A percentile compares a stretch with the other conserved stretches of the same genome.
These are phyloP conservation scores for Rugonectria rugulosa DNA, from an alignment of 2,329 filamentous ascomycete genomes.

Conservation along the genomic window DNA sequence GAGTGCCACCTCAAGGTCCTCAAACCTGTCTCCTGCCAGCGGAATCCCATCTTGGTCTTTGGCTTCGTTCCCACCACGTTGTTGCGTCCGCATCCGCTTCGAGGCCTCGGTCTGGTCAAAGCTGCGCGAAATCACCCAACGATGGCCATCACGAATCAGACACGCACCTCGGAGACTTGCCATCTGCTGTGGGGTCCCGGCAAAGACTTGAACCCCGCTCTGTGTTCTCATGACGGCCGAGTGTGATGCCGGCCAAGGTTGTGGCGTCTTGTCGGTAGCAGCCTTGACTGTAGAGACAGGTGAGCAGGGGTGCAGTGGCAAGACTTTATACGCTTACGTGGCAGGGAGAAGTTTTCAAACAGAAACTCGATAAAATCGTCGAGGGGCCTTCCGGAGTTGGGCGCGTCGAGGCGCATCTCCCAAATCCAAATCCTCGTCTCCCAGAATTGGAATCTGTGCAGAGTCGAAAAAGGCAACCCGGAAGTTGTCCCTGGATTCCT, in stretches of 20 bases:
- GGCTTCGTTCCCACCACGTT: neutral
- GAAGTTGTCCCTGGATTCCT: constrained; percentile 2
- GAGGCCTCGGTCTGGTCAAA: constrained; percentile 12
- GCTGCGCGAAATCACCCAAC: constrained; percentile 19
- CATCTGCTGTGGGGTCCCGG: constrained; percentile 15
- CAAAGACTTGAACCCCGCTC: constrained; percentile 9
- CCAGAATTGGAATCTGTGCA: neutral
- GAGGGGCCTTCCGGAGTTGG: neutral
- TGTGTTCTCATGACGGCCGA: constrained; percentile 17
- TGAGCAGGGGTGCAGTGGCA: too few species aligned
- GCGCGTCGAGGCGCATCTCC: neutral
- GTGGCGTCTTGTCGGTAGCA: constrained; percentile 19
- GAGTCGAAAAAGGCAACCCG: constrained; percentile 7
- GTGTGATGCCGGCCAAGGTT: constrained; percentile 15
- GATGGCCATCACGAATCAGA: constrained; percentile 20
- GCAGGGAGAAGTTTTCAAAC: constrained; percentile 15
- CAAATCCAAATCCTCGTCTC: constrained; percentile 8
- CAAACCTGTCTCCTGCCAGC: neutral
- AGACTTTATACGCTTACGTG: neutral
- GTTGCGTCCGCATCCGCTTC: constrained; percentile 1
- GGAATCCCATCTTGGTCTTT: constrained; percentile 7
- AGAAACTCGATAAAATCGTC: constrained; percentile 8
- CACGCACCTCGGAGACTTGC: constrained; percentile 11
- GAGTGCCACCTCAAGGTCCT: constrained; percentile 15
- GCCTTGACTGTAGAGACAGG: constrained; percentile 21